Conservation (phyloP, 345 rosid species). For the Melaleuca alternifolia region DNA sequence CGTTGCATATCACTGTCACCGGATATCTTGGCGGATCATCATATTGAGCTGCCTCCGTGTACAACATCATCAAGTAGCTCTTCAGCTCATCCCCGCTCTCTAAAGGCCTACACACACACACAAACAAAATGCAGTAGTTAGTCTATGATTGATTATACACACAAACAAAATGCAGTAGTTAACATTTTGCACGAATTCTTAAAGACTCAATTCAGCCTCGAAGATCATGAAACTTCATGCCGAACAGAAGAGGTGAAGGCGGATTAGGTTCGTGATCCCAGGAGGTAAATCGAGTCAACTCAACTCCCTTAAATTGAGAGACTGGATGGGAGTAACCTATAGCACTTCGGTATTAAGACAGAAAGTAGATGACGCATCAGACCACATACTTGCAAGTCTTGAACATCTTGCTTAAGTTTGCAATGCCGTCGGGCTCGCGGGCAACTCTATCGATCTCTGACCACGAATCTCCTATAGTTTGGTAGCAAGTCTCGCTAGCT, state of each 20-base stretch:
- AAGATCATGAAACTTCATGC: accelerated
- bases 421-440: neutral
- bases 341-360: neutral
- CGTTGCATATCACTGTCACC: conserved; percentile 19
- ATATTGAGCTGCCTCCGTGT: conserved; percentile 23
- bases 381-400: neutral
- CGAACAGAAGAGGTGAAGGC: accelerated
- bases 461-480: neutral
- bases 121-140: neutral
- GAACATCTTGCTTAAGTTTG: neutral
- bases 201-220: neutral
- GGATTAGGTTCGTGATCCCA: neutral
- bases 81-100: conserved; percentile 6
- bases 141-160: neutral
- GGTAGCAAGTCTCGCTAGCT: neutral
- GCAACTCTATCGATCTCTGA: neutral
- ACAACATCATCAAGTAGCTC: neutral
- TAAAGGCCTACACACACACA: conserved; percentile 14
- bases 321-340: too few relatives aligned
- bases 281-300: neutral
- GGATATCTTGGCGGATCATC: conserved; percentile 11
- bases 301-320: neutral
- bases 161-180: too few relatives aligned
- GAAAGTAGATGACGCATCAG: neutral
- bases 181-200: neutral